A percentile compares a stretch with the other conserved stretches of the same genome.
Conservation (phyloP, 305 asterid species). For the Fraxinus paxiana region DNA sequence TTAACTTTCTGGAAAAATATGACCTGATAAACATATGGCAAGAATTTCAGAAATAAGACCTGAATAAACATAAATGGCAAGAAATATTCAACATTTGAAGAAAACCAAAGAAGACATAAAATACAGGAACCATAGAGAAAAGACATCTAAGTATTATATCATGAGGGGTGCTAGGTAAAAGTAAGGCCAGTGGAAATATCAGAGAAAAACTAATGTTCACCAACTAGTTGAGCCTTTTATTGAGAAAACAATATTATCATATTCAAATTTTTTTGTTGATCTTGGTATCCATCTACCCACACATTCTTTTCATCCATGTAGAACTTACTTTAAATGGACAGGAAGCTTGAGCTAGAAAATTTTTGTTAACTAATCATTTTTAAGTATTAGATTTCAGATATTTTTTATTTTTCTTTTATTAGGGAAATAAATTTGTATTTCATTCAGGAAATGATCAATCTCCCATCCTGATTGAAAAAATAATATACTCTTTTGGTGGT, state of each 20-base stretch:
- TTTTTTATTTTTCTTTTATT: neutral
- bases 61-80: neutral
- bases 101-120: neutral
- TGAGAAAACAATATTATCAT: neutral
- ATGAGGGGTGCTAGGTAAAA: neutral
- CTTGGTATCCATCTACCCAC: neutral
- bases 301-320: neutral
- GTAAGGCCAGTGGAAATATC: neutral
- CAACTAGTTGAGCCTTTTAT: neutral
- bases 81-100: slow-evolving; percentile 6
- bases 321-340: neutral
- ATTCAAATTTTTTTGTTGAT: neutral
- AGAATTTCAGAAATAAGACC: neutral
- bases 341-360: neutral
- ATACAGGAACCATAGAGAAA: neutral
- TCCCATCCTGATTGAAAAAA: neutral
- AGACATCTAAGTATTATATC: neutral
- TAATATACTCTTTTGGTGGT: neutral
- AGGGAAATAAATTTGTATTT: neutral
- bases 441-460: neutral
- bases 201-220: slow-evolving; percentile 6
- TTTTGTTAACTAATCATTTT: neutral
- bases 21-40: neutral
- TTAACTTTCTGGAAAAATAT: neutral
- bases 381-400: neutral